These are phyloP conservation scores for Metschnikowia kunwiensis DNA, from an alignment of 805 yeast species.

Conservation along the genomic window DNA sequence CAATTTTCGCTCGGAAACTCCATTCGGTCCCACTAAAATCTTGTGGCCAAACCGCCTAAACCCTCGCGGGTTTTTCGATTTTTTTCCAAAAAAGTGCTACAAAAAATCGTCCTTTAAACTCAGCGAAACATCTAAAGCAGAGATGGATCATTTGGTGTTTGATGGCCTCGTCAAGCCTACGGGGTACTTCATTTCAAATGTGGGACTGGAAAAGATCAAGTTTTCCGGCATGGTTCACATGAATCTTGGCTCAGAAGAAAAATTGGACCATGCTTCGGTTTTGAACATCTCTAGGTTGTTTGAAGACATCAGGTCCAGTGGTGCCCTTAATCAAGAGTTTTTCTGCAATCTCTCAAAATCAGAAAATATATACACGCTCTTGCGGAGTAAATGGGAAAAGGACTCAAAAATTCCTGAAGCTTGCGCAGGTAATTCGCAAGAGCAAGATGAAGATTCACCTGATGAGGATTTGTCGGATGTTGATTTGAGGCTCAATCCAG, in stretches of 20 bases:
- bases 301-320: slow-evolving; percentile 31
- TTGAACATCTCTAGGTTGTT: slow-evolving; percentile 29
- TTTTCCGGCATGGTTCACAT: slow-evolving; percentile 31
- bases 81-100: slow-evolving; percentile 23
- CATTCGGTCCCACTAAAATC: slow-evolving; percentile 22
- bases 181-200: slow-evolving; percentile 30
- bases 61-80: slow-evolving; percentile 35
- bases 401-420: not conserved
- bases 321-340: slow-evolving; percentile 7
- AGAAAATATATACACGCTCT: slow-evolving; percentile 1
- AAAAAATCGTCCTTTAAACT: slow-evolving; percentile 30
- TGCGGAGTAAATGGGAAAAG: slow-evolving; percentile 8
- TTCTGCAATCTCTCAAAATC: slow-evolving; percentile 4
- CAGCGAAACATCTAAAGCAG: slow-evolving; percentile 13
- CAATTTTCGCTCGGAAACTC: slow-evolving; percentile 21
- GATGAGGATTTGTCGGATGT: slow-evolving; percentile 4
- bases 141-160: slow-evolving; percentile 20
- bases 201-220: slow-evolving; percentile 27
- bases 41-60: slow-evolving; percentile 37
- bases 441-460: slow-evolving; percentile 5
- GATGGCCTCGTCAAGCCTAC: slow-evolving; percentile 12
- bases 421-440: not conserved
- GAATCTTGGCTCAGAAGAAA: slow-evolving; percentile 7
- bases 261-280: slow-evolving; percentile 15
- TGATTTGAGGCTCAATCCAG: slow-evolving; percentile 6